Conservation (phyloP, 176 grass and related monocot species). For the Lolium multiflorum region DNA sequence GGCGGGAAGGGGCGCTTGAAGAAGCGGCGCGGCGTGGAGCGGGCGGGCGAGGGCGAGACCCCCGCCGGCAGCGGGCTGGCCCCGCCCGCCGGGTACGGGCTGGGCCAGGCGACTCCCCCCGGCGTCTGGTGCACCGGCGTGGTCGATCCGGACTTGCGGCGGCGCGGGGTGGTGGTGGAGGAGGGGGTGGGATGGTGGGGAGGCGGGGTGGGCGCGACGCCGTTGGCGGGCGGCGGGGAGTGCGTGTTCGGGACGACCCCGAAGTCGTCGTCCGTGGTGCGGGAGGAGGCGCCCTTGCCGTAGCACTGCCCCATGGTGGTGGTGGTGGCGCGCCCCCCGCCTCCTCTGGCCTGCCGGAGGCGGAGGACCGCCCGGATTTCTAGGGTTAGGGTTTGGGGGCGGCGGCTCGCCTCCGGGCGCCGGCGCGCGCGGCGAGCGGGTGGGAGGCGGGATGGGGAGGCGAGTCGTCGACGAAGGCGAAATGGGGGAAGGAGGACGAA, state of each 20-base stretch:
- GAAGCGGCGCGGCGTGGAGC: constrained; percentile 90
- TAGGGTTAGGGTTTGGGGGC: constrained; percentile 46
- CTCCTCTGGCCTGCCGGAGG: constrained; percentile 1
- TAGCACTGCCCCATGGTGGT: constrained; percentile 87
- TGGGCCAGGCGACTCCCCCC: constrained; percentile 60
- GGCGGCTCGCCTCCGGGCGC: not conserved
- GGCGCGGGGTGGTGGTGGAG: constrained; percentile 22
- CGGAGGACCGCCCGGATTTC: constrained; percentile 8
- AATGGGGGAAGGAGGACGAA: not conserved
- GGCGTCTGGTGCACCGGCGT: constrained; percentile 60
- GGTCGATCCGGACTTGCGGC: constrained; percentile 52
- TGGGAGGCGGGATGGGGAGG: not conserved
- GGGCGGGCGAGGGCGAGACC: constrained; percentile 80
- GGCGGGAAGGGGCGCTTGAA: constrained; percentile 94
- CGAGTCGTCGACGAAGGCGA: constrained; percentile 34
- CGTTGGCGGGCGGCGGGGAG: constrained; percentile 48
- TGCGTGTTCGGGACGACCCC: constrained; percentile 27
- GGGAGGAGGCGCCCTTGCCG: constrained; percentile 65
- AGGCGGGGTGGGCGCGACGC: constrained; percentile 39
- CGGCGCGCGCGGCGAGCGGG: no score
- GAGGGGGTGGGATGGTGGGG: not conserved
- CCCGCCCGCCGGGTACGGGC: constrained; percentile 64
- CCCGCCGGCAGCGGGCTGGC: constrained; percentile 74
- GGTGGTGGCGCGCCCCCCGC: not conserved
- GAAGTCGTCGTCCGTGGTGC: constrained; percentile 23